Evolutionary conservation across 108 stramenopile genomes (phyloP).

Genomic region (Conticribra guillardii): DNA sequence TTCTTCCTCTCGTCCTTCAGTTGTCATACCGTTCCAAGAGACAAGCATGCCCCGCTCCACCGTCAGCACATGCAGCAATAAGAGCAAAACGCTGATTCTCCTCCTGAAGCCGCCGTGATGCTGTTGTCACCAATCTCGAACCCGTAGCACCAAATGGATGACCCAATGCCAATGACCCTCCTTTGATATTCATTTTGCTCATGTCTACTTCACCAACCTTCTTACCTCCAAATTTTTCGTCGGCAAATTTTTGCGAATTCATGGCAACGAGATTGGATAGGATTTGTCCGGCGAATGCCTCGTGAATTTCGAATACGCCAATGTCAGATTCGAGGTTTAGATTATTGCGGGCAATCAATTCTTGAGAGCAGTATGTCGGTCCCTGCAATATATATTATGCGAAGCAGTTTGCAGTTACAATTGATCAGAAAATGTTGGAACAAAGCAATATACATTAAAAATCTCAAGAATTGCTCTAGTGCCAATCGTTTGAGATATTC

Average conservation of each 20-base stretch:
- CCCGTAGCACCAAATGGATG: constrained; percentile 99
- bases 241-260: constrained; percentile 91
- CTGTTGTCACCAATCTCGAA: constrained; percentile 94
- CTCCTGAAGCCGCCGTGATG: constrained; percentile 91
- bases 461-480: too few species aligned
- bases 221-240: constrained; percentile 86
- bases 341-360: constrained; percentile 82
- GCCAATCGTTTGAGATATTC: too few species aligned
- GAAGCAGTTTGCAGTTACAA: too few species aligned
- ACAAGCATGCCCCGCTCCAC: constrained; percentile 93
- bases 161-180: constrained; percentile 95
- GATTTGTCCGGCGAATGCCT: constrained; percentile 99
- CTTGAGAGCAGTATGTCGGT: constrained; percentile 88
- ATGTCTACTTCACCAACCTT: constrained; percentile 89
- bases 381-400: constrained; percentile 21
- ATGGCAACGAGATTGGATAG: constrained; percentile 96
- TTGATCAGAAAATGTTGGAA: too few species aligned
- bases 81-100: constrained; percentile 95
- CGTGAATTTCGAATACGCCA: constrained; percentile 98
- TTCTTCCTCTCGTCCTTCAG: constrained; percentile 7
- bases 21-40: constrained; percentile 90
- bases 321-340: constrained; percentile 81
- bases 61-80: constrained; percentile 98
- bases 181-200: constrained; percentile 96
- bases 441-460: too few species aligned